phyloP scores from a whole-genome alignment of 2,329 filamentous ascomycete genomes.

The Parastagonospora avenae region DNA sequence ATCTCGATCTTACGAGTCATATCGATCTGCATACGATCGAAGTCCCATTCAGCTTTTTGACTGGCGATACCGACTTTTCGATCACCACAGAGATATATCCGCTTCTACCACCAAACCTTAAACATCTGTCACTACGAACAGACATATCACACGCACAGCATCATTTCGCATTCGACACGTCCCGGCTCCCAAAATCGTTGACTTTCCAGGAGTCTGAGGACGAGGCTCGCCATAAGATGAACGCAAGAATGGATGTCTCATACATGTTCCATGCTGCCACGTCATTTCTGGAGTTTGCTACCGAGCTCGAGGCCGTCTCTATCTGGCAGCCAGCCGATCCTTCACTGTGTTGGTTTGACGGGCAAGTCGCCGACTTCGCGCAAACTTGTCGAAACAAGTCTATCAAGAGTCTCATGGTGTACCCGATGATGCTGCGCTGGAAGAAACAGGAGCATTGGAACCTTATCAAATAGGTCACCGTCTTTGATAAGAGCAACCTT shows the following conservation, averaged over 20 bases:
- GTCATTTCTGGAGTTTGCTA: slow-evolving; percentile 20
- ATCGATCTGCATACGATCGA: slow-evolving; percentile 30
- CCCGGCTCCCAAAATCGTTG: slow-evolving; percentile 16
- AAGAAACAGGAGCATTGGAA: slow-evolving; percentile 29
- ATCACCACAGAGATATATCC: slow-evolving; percentile 27
- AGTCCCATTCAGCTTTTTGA: slow-evolving; percentile 30
- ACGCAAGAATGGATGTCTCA: slow-evolving; percentile 33
- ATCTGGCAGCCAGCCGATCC: slow-evolving; percentile 36
- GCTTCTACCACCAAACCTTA: slow-evolving; percentile 27
- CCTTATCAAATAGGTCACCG: slow-evolving; percentile 24
- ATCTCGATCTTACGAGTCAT: slow-evolving; percentile 29
- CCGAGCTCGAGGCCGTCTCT: slow-evolving; percentile 25
- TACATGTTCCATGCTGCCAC: slow-evolving; percentile 29
- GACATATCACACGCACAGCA: slow-evolving; percentile 34
- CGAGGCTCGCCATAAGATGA: slow-evolving; percentile 15
- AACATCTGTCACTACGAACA: slow-evolving; percentile 27
- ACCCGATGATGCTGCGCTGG: slow-evolving; percentile 29
- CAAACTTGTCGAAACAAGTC: slow-evolving; percentile 32
- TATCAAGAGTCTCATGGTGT: slow-evolving; percentile 21
- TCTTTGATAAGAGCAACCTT: slow-evolving; percentile 18
- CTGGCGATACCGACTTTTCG: slow-evolving; percentile 26
- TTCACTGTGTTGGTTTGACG: slow-evolving; percentile 26
- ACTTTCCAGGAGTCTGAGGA: slow-evolving; percentile 21
- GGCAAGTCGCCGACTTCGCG: slow-evolving; percentile 27
- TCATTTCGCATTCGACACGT: slow-evolving; percentile 22